phyloP scores from a whole-genome alignment of 441 rosid genomes.

The Brassica balearica region DNA sequence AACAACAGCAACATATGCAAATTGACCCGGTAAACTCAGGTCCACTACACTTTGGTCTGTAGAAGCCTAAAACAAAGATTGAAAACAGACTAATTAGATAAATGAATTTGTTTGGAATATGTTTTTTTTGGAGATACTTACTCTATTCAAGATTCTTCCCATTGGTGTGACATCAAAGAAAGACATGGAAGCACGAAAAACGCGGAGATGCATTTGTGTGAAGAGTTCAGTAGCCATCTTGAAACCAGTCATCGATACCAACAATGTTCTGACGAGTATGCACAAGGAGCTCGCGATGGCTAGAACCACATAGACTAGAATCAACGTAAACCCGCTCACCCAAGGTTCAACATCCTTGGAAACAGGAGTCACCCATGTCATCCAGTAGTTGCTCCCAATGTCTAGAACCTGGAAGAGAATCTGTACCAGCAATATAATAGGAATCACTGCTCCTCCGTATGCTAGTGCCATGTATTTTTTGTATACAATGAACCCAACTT shows the following conservation, averaged over 20 bases:
- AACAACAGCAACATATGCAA: conserved; percentile 56
- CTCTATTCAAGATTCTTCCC: conserved; percentile 80
- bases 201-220: conserved; percentile 72
- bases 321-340: conserved; percentile 53
- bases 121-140: conserved; percentile 37
- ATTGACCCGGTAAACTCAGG: conserved; percentile 54
- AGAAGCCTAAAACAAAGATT: conserved; percentile 58
- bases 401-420: conserved; percentile 68
- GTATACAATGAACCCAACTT: conserved; percentile 72
- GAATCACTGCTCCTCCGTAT: conserved; percentile 83
- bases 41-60: conserved; percentile 85
- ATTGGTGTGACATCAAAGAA: conserved; percentile 90
- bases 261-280: conserved; percentile 58
- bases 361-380: conserved; percentile 86
- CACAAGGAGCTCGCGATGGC: conserved; percentile 72
- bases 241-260: conserved; percentile 65
- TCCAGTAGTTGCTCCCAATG: conserved; percentile 92
- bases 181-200: conserved; percentile 87
- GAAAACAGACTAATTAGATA: conserved; percentile 5
- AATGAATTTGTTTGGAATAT: neutral
- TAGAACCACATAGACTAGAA: conserved; percentile 66
- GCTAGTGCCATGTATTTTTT: conserved; percentile 75
- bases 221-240: conserved; percentile 79
- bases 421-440: conserved; percentile 64
- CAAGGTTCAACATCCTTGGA: conserved; percentile 61